Evolutionary conservation across 768 basidiomycete genomes (phyloP), one percentile per base, ranked within the genome.

Genomic region (Leucocoprinus sp.): DNA sequence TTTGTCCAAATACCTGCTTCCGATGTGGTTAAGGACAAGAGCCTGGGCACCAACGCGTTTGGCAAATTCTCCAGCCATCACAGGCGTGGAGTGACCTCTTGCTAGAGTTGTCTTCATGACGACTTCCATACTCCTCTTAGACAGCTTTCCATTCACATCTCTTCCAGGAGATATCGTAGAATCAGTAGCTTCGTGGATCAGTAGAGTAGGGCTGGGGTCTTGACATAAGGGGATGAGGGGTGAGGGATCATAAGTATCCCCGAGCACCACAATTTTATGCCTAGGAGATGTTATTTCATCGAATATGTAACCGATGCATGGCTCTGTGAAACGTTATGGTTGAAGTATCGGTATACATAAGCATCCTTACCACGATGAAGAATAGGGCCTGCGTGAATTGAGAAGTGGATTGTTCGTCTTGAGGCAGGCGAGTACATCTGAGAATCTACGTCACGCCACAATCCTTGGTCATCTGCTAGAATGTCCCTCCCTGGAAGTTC

Each of bases 101-200:
- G 67, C 65, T n/a, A 78, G 62, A 0, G 78, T 72, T 49, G 74
- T 82, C 47, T 69, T 60, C 50, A 60, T 50, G 27, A 79, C 64
- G 43, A 61, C 66, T 39, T 64, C 63, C 2, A 59, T 64, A 21
- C 65, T 65, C 43, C 72, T 68, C 43, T 58, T 70, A 23, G 74
- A 63, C 7, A 62, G 54, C 26, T 63, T 66, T 14, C 61, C 64
- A 14, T 43, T 36, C 7, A 67, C 62, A 57, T 81, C 80, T 44
- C 84, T 70, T 38, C 67, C 54, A 2, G 49, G 56, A 0, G 84
- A 80, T 28, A 93, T 76, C 52, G 71, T 73, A 0, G 82, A 79
- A 55, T 92, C 88, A 2, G 86, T 90, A 1, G 82, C 78, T 62
- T 93, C 90, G 60, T 93, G 91, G n/a, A 92, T 68, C 15, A 92